Conservation (phyloP, 2,329 filamentous ascomycete species). For the Hypoxylon sp. region DNA sequence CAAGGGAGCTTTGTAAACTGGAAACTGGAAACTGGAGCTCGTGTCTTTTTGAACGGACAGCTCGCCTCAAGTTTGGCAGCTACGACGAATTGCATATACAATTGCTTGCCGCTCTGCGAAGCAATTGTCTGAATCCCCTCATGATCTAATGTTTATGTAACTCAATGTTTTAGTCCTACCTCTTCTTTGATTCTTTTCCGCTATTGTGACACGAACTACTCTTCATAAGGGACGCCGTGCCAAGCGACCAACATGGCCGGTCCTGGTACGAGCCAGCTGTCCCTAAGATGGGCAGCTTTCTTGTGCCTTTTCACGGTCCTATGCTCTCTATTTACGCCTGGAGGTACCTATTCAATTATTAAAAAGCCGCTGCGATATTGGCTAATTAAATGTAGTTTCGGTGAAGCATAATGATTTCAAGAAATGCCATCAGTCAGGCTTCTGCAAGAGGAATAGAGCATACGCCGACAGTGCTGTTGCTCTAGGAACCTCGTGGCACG, state of each 20-base stretch:
- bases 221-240: slow-evolving; percentile 49
- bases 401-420: slow-evolving; percentile 99
- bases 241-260: slow-evolving; percentile 63
- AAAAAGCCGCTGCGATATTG: background rate
- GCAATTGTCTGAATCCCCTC: slow-evolving; percentile 28
- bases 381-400: slow-evolving; percentile 65
- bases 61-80: slow-evolving; percentile 26
- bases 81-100: slow-evolving; percentile 17
- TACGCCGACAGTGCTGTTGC: slow-evolving; percentile 83
- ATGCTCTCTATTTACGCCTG: slow-evolving; percentile 71
- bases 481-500: slow-evolving; percentile 76
- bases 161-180: slow-evolving; percentile 26
- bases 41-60: slow-evolving; percentile 31
- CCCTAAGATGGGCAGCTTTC: slow-evolving; percentile 74
- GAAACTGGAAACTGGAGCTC: no score
- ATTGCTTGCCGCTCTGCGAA: slow-evolving; percentile 31
- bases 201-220: slow-evolving; percentile 52
- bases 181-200: slow-evolving; percentile 43
- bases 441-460: slow-evolving; percentile 94
- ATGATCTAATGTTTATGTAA: slow-evolving; percentile 27
- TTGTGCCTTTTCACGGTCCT: slow-evolving; percentile 71
- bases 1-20: slow-evolving; percentile 15
- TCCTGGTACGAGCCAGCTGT: slow-evolving; percentile 63
- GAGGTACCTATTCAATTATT: slow-evolving; percentile 62
- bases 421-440: slow-evolving; percentile 93